A percentile compares a stretch with the other conserved stretches of the same genome.
These are phyloP conservation scores for Lyophyllum decastes DNA, from an alignment of 768 basidiomycete species.

Conservation along the genomic window DNA sequence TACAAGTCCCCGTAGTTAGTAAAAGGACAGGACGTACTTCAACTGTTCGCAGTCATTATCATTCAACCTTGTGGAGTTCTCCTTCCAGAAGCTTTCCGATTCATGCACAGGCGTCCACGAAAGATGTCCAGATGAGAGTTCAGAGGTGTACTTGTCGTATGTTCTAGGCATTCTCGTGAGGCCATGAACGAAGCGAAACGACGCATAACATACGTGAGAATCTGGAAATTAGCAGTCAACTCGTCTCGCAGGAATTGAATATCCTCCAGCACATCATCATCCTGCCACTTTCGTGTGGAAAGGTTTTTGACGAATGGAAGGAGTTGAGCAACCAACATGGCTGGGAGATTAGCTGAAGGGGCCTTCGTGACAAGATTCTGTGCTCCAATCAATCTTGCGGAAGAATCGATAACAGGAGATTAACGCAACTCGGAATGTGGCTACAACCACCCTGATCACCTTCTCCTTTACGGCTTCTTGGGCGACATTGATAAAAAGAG, in stretches of 20 bases:
- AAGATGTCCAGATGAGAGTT: conserved; percentile 85
- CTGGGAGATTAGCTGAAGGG: conserved; percentile 83
- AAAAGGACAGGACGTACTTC: conserved; percentile 51
- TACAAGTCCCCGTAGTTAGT: not conserved
- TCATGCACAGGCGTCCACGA: conserved; percentile 97
- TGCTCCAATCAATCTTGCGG: not conserved
- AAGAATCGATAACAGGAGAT: conserved; percentile 5
- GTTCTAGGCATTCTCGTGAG: conserved; percentile 54
- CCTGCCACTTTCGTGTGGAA: conserved; percentile 83
- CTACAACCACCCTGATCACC: conserved; percentile 89
- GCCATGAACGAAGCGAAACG: not conserved
- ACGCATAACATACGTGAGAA: conserved; percentile 72
- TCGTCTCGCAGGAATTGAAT: conserved; percentile 86
- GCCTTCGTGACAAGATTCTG: conserved; percentile 92
- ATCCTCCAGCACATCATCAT: conserved; percentile 94
- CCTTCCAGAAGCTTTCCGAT: conserved; percentile 97
- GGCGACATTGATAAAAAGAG: conserved; percentile 79
- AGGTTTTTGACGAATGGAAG: conserved; percentile 88
- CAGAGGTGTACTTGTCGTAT: conserved; percentile 94
- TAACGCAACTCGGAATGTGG: conserved; percentile 76
- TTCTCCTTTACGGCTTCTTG: conserved; percentile 96
- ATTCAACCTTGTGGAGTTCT: conserved; percentile 85
- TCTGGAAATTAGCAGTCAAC: conserved; percentile 82
- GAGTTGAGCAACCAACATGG: conserved; percentile 88
- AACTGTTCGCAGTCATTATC: conserved; percentile 84